These are phyloP conservation scores for Ustilago tritici DNA, from an alignment of 1,284 basidiomycete species.

Conservation along the genomic window DNA sequence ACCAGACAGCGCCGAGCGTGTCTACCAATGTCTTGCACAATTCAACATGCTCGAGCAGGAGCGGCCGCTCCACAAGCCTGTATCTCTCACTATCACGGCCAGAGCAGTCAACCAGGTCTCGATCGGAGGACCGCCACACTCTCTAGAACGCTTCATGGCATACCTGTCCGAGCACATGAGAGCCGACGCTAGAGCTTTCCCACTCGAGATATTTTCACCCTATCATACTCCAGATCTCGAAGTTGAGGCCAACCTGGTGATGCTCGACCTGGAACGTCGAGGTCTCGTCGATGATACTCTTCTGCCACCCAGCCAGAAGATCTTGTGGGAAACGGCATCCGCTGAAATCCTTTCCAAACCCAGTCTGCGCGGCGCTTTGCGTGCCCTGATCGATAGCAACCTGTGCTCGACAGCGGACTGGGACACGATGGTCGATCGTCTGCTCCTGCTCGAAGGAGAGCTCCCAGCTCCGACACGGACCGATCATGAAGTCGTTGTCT, in stretches of 20 bases:
- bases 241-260: slow-evolving; percentile 13
- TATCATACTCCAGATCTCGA: slow-evolving; percentile 32
- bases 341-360: slow-evolving; percentile 16
- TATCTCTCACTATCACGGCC: slow-evolving; percentile 31
- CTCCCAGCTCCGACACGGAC: background rate
- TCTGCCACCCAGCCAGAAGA: slow-evolving; percentile 20
- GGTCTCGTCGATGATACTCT: slow-evolving; percentile 11
- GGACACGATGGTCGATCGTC: slow-evolving; percentile 29
- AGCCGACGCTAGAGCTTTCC: slow-evolving; percentile 5
- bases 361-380: slow-evolving; percentile 5
- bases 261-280: slow-evolving; percentile 34
- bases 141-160: slow-evolving; percentile 23
- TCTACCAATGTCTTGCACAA: slow-evolving; percentile 7
- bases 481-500: slow-evolving; percentile 10
- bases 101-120: slow-evolving; percentile 25
- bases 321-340: slow-evolving; percentile 29
- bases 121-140: slow-evolving; percentile 28
- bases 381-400: slow-evolving; percentile 28
- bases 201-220: slow-evolving; percentile 41
- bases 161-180: slow-evolving; percentile 11
- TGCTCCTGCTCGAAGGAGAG: slow-evolving; percentile 16
- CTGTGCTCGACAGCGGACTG: slow-evolving; percentile 33
- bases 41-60: slow-evolving; percentile 25
- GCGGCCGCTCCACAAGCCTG: slow-evolving; percentile 16
- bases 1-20: slow-evolving; percentile 7